Conservation (phyloP, 2,329 filamentous ascomycete species). For the Cladophialophora exuberans region DNA sequence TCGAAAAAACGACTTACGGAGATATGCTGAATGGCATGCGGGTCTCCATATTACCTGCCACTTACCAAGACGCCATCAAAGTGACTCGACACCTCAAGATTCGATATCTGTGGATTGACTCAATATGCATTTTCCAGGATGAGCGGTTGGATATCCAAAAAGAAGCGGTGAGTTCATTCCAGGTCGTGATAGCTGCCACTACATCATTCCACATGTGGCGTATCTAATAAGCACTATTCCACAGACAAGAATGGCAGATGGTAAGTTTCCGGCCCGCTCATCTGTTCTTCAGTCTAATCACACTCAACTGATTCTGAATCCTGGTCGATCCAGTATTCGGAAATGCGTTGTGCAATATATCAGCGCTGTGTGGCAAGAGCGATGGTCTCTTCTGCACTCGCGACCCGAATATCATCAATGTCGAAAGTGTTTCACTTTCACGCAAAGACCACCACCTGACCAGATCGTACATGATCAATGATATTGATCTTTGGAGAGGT, state of each 20-base stretch:
- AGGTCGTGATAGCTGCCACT: slow-evolving; percentile 7
- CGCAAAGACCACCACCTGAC: not conserved
- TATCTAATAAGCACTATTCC: not conserved
- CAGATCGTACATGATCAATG: slow-evolving; percentile 19
- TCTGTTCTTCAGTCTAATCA: no score
- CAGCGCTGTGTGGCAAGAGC: slow-evolving; percentile 10
- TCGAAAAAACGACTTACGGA: slow-evolving; percentile 11
- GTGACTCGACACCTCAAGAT: slow-evolving; percentile 25
- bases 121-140: slow-evolving; percentile 31
- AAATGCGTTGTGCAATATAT: slow-evolving; percentile 27
- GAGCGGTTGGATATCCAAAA: slow-evolving; percentile 21
- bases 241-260: slow-evolving; percentile 1
- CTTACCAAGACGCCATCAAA: slow-evolving; percentile 35
- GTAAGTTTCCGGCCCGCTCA: no score
- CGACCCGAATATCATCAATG: slow-evolving; percentile 8
- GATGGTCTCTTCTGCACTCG: slow-evolving; percentile 19
- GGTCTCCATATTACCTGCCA: slow-evolving; percentile 26
- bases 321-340: slow-evolving; percentile 23
- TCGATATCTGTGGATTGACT: slow-evolving; percentile 36
- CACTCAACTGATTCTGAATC: no score
- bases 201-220: not conserved
- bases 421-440: slow-evolving; percentile 9
- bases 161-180: slow-evolving; percentile 8
- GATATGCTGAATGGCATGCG: slow-evolving; percentile 16
- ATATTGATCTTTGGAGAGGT: slow-evolving; percentile 21